phyloP scores from a whole-genome alignment of 2,329 filamentous ascomycete genomes.

The Tolypocladium nubicola region DNA sequence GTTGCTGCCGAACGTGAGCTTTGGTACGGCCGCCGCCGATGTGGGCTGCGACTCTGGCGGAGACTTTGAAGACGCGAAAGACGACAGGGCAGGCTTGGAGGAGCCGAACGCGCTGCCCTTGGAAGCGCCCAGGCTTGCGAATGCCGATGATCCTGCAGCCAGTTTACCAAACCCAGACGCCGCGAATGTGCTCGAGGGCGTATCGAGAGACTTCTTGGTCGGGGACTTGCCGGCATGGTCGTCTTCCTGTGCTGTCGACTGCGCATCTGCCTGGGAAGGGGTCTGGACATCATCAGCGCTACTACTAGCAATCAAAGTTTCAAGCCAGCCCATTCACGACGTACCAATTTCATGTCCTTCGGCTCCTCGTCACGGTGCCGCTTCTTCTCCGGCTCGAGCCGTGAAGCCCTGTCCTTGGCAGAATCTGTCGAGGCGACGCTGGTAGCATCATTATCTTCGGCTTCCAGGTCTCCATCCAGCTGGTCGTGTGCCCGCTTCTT shows the following conservation, averaged over 20 bases:
- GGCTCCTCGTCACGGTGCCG: slow-evolving; percentile 43
- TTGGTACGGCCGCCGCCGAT: slow-evolving; percentile 25
- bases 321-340: slow-evolving; percentile 4
- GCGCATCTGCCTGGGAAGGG: neutral
- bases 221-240: slow-evolving; percentile 11
- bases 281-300: neutral
- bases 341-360: slow-evolving; percentile 21
- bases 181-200: slow-evolving; percentile 54
- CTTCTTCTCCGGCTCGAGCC: slow-evolving; percentile 53
- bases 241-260: slow-evolving; percentile 10
- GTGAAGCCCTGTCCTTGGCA: slow-evolving; percentile 35
- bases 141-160: slow-evolving; percentile 52
- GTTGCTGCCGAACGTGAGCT: slow-evolving; percentile 36
- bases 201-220: slow-evolving; percentile 19
- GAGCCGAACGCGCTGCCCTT: slow-evolving; percentile 41
- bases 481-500: slow-evolving; percentile 55
- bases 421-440: slow-evolving; percentile 31
- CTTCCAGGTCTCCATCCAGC: slow-evolving; percentile 38
- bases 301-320: neutral
- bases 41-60: slow-evolving; percentile 4
- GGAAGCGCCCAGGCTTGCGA: slow-evolving; percentile 42
- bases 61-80: slow-evolving; percentile 17
- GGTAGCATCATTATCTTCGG: slow-evolving; percentile 30
- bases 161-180: slow-evolving; percentile 59
- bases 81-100: slow-evolving; percentile 21